phyloP scores from a whole-genome alignment of 208 protist genomes.

The Leptomonas seymouri region DNA sequence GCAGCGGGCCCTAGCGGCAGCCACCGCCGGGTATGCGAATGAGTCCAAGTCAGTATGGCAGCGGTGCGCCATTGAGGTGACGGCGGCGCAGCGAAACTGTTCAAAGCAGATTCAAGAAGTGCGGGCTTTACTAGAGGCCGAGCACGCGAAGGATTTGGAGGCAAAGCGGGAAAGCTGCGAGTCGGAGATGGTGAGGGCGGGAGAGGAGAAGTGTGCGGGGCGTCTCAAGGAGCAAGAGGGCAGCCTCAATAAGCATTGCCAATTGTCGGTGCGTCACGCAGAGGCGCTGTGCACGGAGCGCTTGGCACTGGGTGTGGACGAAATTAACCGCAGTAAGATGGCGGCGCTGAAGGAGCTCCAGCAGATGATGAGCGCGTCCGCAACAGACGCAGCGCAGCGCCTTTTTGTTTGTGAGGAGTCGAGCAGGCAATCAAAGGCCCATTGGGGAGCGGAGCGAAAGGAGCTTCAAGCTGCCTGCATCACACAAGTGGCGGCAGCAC shows the following conservation, averaged over 20 bases:
- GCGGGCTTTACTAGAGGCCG: background rate
- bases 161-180: conserved; percentile 10
- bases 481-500: conserved; percentile 1
- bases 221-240: background rate
- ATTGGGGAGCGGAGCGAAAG: conserved; percentile 1
- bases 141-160: conserved; percentile 9
- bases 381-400: background rate
- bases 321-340: background rate
- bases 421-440: background rate
- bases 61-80: conserved; percentile 15
- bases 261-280: background rate
- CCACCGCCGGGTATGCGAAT: conserved; percentile 3
- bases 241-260: background rate
- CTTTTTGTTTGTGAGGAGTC: conserved; percentile 10
- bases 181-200: background rate
- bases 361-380: background rate
- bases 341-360: conserved; percentile 5
- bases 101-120: background rate
- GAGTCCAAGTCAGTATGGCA: conserved; percentile 18
- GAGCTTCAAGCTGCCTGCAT: conserved; percentile 5
- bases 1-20: background rate
- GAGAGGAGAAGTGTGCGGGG: conserved; percentile 12
- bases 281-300: conserved; percentile 18
- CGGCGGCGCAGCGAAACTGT: background rate
- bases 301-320: background rate